Evolutionary conservation across 2,329 filamentous ascomycete species (phyloP), one percentile per base, ranked within the genome.

Genomic region (Fusarium coicis): DNA sequence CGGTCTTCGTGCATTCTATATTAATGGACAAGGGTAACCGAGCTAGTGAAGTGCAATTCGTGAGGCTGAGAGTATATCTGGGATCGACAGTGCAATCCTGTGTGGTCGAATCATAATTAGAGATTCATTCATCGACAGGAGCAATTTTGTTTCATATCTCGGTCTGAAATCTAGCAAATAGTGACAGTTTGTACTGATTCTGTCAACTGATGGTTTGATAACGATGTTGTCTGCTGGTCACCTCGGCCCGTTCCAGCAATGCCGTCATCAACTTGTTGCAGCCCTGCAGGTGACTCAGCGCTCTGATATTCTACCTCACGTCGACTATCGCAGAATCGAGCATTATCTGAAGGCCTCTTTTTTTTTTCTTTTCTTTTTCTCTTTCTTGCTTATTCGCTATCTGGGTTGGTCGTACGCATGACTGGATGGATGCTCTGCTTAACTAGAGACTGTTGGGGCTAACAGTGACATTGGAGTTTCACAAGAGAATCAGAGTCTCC

Each of bases 1-100:
- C 66, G 70, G 72, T 76, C 63, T 69, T 73, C 70, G 60, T 76
- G 68, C 70, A 71, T 66, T 70, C 57, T 80, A 73, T 78, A 77
- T 68, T 50, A 74, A 74, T 79, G 79, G 70, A 69, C 74, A 68
- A 76, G 69, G 73, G 72, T 67, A 79, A 76, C 72, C 70, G 64
- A 66, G 57, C 37, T 23, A 43, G 47, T 59, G 62, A 42, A 18
- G n/a, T 63, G 40, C 46, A 40, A 54, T 40, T 21, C 36, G 70
- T 57, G 60, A 68, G 47, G 43, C 36, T 43, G 21, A 56, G 34
- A 50, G 43, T 57, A 32, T 34, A 23, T 54, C 11, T 47, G 19
- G 34, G 26, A 30, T 46, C 4, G 23, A n/a, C n/a, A 19, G 18
- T 15, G 44, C 21, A 34, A 23, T 23, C 7, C 23, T 28, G 15